Percentiles rank a stretch among this genome's conserved stretches.
Evolutionary conservation across 2,329 filamentous ascomycete genomes (phyloP).

Genomic region (Cryoendolithus antarcticus): DNA sequence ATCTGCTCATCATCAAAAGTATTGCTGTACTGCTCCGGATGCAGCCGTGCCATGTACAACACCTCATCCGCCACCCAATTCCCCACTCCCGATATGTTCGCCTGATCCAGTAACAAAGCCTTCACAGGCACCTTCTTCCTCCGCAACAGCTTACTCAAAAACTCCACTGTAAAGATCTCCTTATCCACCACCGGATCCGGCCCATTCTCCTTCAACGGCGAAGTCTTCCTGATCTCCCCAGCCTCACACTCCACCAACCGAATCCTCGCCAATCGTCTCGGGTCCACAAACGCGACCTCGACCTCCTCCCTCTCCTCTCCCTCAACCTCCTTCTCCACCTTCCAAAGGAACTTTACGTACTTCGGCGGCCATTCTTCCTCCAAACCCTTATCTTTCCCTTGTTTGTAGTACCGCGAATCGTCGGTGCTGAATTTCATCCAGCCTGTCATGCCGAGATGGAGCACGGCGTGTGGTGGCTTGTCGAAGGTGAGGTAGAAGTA

Average conservation of each 20-base stretch:
- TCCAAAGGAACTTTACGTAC: conserved; percentile 77
- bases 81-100: conserved; percentile 79
- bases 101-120: conserved; percentile 75
- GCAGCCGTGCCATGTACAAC: conserved; percentile 74
- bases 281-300: conserved; percentile 69
- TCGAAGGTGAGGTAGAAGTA: conserved; percentile 88
- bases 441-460: conserved; percentile 42
- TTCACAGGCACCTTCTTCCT: conserved; percentile 79
- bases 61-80: conserved; percentile 98
- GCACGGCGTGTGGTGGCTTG: conserved; percentile 65
- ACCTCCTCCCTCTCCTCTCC: conserved; percentile 34
- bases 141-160: conserved; percentile 57
- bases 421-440: conserved; percentile 83
- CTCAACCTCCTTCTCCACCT: conserved; percentile 29
- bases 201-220: conserved; percentile 79
- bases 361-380: conserved; percentile 81
- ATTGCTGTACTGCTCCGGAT: conserved; percentile 88
- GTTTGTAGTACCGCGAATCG: conserved; percentile 68
- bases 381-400: conserved; percentile 37
- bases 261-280: conserved; percentile 65
- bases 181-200: conserved; percentile 83
- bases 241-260: conserved; percentile 71
- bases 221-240: conserved; percentile 59
- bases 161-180: conserved; percentile 62
- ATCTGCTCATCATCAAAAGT: conserved; percentile 64